Base-by-base conservation (phyloP, 352 stramenopile species). In the Globisporangium yorkense region DNA sequence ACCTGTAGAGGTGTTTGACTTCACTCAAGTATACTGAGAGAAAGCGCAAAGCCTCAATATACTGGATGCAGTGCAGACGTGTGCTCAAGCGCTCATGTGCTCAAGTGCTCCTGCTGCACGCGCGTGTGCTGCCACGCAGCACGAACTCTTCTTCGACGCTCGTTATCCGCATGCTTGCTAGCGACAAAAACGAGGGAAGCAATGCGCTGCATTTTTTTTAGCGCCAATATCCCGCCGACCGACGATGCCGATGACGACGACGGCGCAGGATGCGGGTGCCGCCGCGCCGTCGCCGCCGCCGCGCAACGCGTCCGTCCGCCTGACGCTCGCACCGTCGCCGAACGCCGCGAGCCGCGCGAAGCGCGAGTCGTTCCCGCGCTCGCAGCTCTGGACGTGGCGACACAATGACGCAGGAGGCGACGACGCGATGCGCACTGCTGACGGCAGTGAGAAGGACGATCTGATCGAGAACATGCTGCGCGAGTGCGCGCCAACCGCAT, bases 371-470 rank as follows among this genome's bases (percentile, higher is more conserved):
- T 88, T 89, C 63, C 76, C 77, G 15, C 80, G 80, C 15, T 62
- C 77, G 8, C 62, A 84, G 41, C 68, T 90, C 15, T 90, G 78
- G 80, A 65, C 59, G 16, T 90, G 78, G 80, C 68, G 65, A 9
- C 55, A 76, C 46, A 57, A 62, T 29, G 37, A 48, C 27, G 48
- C 15, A 29, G 1, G 12, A 1, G 15, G 49, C 6, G 5, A 47
- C 10, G 15, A 43, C 13, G 16, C 4, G 35, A 29, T 12, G 16
- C 44, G 16, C 7, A 31, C 18, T 10, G 29, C 3, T 5, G 35
- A 21, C 13, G 29, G 3, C 9, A 29, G 27, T 9, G 53, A 41
- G n/a, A 66, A 75, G 53, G 62, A 75, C 51, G 71, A 88, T 24
- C 62, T 81, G 43, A 70, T 87, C 44, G 76, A 84, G 63, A 72